Evolutionary conservation across 1,284 basidiomycete genomes (phyloP).

Genomic region (Ceratobasidium sp.): DNA sequence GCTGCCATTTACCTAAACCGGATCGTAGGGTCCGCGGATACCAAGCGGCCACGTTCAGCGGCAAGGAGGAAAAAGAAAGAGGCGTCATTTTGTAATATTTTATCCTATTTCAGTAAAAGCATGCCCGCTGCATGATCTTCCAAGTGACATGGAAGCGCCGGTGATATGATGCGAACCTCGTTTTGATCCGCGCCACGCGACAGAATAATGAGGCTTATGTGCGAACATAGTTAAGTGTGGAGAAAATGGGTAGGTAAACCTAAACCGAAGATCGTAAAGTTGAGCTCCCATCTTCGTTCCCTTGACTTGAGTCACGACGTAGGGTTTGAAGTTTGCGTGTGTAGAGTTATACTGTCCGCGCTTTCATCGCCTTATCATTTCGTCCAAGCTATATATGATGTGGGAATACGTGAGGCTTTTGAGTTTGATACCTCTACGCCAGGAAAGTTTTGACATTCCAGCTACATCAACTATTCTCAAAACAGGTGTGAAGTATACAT

Average conservation of each 20-base stretch:
- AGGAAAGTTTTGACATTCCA: not conserved
- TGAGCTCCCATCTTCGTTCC: not conserved
- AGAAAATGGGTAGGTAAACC: not conserved
- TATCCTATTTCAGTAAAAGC: not conserved
- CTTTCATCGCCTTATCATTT: not conserved
- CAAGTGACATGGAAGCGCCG: not conserved
- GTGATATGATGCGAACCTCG: not conserved
- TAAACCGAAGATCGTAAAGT: not conserved
- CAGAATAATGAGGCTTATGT: not conserved
- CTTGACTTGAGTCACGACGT: not conserved
- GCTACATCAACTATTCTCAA: not conserved
- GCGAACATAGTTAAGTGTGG: conserved; percentile 14
- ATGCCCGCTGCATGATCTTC: not conserved
- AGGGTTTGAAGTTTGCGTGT: conserved; percentile 22
- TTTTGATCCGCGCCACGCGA: not conserved
- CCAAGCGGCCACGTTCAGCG: not conserved
- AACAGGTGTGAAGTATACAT: not conserved
- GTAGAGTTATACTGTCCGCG: not conserved
- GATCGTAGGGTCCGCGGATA: not conserved
- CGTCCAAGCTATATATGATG: not conserved
- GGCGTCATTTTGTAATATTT: not conserved
- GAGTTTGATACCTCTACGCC: not conserved
- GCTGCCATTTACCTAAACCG: not conserved
- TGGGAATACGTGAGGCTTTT: not conserved
- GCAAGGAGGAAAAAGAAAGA: not conserved